These are phyloP conservation scores for Ascochyta rabiei DNA, from an alignment of 2,329 filamentous ascomycete genomes.

Conservation along the genomic window DNA sequence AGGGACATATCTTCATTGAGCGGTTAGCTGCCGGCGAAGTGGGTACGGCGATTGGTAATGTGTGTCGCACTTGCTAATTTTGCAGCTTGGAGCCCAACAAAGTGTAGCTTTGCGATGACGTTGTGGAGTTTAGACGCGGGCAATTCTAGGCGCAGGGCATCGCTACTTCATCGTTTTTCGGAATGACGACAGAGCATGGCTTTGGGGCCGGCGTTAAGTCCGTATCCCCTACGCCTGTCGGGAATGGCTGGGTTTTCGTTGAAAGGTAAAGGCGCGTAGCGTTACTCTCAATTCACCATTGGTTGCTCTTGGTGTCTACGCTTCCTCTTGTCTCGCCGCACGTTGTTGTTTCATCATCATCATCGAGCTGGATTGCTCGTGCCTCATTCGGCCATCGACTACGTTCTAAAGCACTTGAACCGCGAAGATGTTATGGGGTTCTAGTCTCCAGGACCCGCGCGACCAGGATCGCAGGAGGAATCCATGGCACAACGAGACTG, in stretches of 20 bases:
- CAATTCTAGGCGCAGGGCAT: conserved; percentile 1
- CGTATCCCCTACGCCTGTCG: conserved; percentile 1
- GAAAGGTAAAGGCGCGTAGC: background rate
- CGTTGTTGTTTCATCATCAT: background rate
- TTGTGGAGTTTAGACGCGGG: conserved; percentile 8
- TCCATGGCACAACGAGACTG: conserved; percentile 44
- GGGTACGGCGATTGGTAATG: conserved; percentile 16
- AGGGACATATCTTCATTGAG: conserved; percentile 4
- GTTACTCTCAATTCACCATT: background rate
- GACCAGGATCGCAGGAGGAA: conserved; percentile 38
- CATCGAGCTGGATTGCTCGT: background rate
- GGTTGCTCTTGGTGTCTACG: background rate
- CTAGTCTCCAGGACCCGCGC: conserved; percentile 21
- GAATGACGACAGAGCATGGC: conserved; percentile 14
- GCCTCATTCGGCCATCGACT: background rate
- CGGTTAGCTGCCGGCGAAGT: background rate
- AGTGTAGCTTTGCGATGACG: conserved; percentile 4
- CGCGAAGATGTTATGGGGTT: conserved; percentile 31
- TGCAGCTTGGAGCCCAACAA: conserved; percentile 5
- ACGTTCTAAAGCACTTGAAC: background rate
- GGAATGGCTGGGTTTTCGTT: background rate
- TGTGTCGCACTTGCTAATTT: background rate
- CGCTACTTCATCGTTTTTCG: conserved; percentile 12
- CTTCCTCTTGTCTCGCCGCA: background rate
- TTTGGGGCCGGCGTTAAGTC: conserved; percentile 13